Evolutionary conservation across 305 asterid species (phyloP).

Genomic region (Striga hermonthica): DNA sequence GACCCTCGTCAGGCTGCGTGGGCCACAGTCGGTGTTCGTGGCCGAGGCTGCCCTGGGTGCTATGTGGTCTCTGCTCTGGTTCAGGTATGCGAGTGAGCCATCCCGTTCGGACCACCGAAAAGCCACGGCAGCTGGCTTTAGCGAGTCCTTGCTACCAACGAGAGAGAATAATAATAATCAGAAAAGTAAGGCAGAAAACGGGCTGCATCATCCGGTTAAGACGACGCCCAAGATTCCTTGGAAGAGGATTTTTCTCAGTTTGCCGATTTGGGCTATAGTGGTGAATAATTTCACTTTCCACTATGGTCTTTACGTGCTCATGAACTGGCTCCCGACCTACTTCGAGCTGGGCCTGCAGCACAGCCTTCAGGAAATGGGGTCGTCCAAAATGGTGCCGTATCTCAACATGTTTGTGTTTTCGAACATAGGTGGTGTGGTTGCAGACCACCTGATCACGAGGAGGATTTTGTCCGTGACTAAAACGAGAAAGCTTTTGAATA

Average conservation of each 20-base stretch:
- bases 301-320: conserved; percentile 87
- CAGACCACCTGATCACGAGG: conserved; percentile 72
- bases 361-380: conserved; percentile 96
- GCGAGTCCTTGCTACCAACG: conserved; percentile 69
- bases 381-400: conserved; percentile 96
- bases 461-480: conserved; percentile 62
- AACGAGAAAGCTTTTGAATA: conserved; percentile 79
- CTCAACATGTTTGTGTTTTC: conserved; percentile 90
- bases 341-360: conserved; percentile 80
- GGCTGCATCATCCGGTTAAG: conserved; percentile 42
- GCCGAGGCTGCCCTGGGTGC: conserved; percentile 85
- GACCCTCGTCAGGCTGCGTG: conserved; percentile 60
- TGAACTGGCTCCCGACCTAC: conserved; percentile 99
- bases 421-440: conserved; percentile 85
- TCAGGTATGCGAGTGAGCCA: conserved; percentile 71
- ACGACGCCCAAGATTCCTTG: conserved; percentile 61
- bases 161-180: conserved; percentile 42
- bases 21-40: conserved; percentile 88
- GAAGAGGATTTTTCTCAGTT: conserved; percentile 59
- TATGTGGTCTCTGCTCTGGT: conserved; percentile 87
- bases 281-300: conserved; percentile 90
- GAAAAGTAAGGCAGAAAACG: conserved; percentile 57
- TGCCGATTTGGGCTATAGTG: conserved; percentile 92
- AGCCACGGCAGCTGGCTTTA: conserved; percentile 89
- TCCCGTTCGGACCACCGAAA: conserved; percentile 95